A percentile compares a stretch with the other conserved stretches of the same genome.
phyloP scores from a whole-genome alignment of 1,284 basidiomycete genomes.

The Apiotrichum gracile region DNA sequence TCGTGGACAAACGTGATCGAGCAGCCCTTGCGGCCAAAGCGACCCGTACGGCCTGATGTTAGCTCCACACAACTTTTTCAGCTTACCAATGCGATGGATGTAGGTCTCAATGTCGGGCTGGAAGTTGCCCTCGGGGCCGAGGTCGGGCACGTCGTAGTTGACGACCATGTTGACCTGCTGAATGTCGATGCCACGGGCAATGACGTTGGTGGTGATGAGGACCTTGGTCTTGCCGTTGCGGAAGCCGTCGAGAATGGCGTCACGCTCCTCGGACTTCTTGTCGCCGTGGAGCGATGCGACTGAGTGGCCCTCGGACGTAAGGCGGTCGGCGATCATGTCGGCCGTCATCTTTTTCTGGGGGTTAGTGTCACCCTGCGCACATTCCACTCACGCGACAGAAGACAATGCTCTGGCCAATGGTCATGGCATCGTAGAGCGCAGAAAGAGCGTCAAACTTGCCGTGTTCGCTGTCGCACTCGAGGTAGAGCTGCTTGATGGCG shows the following conservation, averaged over 20 bases:
- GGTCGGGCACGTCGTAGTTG: conserved; percentile 93
- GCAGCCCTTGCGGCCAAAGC: conserved; percentile 90
- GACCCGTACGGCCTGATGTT: conserved; percentile 70
- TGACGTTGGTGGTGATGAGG: conserved; percentile 97
- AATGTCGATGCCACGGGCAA: conserved; percentile 97
- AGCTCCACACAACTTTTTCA: not conserved
- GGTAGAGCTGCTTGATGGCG: conserved; percentile 95
- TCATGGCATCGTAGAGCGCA: conserved; percentile 81
- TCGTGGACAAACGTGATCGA: conserved; percentile 96
- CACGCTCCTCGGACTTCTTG: conserved; percentile 82
- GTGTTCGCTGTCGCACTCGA: conserved; percentile 83
- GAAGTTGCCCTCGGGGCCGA: conserved; percentile 50
- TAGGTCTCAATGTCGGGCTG: conserved; percentile 92
- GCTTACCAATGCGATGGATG: conserved; percentile 90
- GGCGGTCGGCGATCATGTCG: conserved; percentile 82
- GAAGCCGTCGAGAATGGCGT: conserved; percentile 90
- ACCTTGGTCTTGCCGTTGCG: conserved; percentile 94
- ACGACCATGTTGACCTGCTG: conserved; percentile 98
- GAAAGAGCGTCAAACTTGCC: conserved; percentile 96
- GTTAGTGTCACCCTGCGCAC: not conserved
- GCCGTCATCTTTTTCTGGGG: conserved; percentile 78
- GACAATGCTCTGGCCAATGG: conserved; percentile 95
- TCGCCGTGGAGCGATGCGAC: conserved; percentile 94
- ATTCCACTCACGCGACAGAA: conserved; percentile 68
- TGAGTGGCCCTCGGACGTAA: conserved; percentile 90